Conservation (phyloP, 2,329 filamentous ascomycete genomes). For the Penicillium thymicola region DNA sequence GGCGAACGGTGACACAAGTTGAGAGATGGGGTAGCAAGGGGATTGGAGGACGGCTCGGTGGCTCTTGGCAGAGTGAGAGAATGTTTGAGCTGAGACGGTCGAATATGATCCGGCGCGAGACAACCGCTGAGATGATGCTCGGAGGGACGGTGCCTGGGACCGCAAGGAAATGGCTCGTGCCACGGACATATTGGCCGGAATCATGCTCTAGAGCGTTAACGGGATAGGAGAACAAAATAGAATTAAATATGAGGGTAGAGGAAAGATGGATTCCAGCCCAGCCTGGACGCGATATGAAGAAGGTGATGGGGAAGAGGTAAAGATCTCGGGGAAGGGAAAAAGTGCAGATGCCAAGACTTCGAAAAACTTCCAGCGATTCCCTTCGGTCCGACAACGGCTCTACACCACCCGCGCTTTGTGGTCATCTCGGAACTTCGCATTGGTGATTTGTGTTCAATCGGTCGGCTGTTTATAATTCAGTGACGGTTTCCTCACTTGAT, state of each 20-base stretch:
- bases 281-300: slow-evolving; percentile 25
- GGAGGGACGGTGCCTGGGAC: slow-evolving; percentile 33
- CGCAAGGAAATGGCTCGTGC: slow-evolving; percentile 38
- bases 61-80: slow-evolving; percentile 6
- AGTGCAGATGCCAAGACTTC: slow-evolving; percentile 38
- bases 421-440: not conserved
- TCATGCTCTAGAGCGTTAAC: slow-evolving; percentile 34
- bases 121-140: slow-evolving; percentile 33
- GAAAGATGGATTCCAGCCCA: slow-evolving; percentile 13
- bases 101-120: slow-evolving; percentile 33
- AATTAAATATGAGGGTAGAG: slow-evolving; percentile 2
- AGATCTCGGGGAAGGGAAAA: slow-evolving; percentile 33
- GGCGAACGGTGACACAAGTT: slow-evolving; percentile 35
- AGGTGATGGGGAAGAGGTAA: slow-evolving; percentile 25
- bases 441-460: slow-evolving; percentile 4
- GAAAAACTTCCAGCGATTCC: slow-evolving; percentile 36
- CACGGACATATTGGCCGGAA: slow-evolving; percentile 38
- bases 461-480: not conserved
- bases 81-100: slow-evolving; percentile 39
- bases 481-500: not conserved
- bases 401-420: slow-evolving; percentile 3
- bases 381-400: slow-evolving; percentile 27
- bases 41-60: slow-evolving; percentile 37
- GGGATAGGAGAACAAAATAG: not conserved
- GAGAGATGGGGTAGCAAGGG: slow-evolving; percentile 24